These are phyloP conservation scores for Puccinia coronata DNA, from an alignment of 1,284 basidiomycete species.

Conservation along the genomic window DNA sequence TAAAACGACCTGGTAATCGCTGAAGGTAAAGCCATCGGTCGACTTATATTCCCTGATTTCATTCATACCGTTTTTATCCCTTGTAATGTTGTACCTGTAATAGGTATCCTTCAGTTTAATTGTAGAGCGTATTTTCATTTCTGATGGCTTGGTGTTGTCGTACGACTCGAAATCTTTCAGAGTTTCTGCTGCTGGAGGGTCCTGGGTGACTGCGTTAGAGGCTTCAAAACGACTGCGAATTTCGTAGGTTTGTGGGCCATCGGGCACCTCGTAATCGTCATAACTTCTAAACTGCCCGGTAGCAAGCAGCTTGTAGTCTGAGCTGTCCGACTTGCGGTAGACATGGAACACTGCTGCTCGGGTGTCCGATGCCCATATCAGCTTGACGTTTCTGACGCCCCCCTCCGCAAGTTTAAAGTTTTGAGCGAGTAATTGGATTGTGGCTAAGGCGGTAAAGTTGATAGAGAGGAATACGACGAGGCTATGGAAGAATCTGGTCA, in stretches of 20 bases:
- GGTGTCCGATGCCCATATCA: background rate
- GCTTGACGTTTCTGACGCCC: background rate
- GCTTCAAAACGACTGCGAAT: background rate
- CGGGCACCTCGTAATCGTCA: slow-evolving; percentile 21
- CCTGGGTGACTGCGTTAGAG: background rate
- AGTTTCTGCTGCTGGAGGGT: background rate
- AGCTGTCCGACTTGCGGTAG: background rate
- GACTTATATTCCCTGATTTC: slow-evolving; percentile 4
- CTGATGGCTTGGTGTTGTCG: background rate
- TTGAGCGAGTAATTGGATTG: slow-evolving; percentile 4
- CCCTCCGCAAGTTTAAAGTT: background rate
- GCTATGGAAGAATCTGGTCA: background rate
- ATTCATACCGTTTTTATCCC: background rate
- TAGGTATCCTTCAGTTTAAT: background rate
- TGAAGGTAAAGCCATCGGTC: background rate
- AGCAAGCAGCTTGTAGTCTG: background rate
- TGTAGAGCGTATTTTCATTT: background rate
- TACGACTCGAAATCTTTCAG: background rate
- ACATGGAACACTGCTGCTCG: background rate
- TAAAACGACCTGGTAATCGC: background rate
- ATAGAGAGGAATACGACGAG: background rate
- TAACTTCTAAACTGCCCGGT: background rate
- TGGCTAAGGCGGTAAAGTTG: background rate
- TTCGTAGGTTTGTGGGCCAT: background rate
- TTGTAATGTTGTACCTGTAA: background rate